A percentile compares a stretch with the other conserved stretches of the same genome.
Evolutionary conservation across 768 basidiomycete genomes (phyloP).

Genomic region (Daedaleopsis sinensis): DNA sequence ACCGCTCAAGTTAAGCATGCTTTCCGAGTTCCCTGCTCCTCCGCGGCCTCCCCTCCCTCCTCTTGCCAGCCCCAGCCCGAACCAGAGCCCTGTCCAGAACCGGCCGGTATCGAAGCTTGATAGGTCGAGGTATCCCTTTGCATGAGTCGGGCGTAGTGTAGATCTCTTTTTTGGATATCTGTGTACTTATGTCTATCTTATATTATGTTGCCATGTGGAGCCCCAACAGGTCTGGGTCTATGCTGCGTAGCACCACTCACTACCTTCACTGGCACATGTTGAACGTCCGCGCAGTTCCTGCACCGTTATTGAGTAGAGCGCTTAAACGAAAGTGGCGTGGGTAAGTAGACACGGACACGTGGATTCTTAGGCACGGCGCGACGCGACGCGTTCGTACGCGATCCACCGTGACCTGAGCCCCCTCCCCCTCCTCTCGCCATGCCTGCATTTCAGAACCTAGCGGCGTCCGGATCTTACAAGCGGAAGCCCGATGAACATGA

Average conservation of each 20-base stretch:
- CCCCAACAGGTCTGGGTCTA: no score
- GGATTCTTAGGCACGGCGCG: constrained; percentile 15
- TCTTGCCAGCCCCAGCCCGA: constrained; percentile 15
- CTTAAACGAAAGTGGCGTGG: neutral
- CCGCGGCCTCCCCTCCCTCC: constrained; percentile 24
- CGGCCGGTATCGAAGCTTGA: constrained; percentile 30
- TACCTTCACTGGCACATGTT: neutral
- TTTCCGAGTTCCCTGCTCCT: constrained; percentile 39
- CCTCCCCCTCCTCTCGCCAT: constrained; percentile 4
- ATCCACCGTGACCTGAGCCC: neutral
- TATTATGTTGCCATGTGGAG: no score
- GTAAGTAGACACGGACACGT: constrained; percentile 16
- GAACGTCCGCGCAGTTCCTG: no score
- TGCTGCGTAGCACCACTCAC: no score
- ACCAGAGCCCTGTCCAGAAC: constrained; percentile 6
- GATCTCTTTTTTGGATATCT: neutral
- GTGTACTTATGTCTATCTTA: constrained; percentile 1
- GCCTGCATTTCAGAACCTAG: constrained; percentile 21
- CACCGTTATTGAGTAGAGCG: neutral
- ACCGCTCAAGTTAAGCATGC: constrained; percentile 21
- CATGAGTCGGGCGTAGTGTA: constrained; percentile 14
- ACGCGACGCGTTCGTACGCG: constrained; percentile 15
- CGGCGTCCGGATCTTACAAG: constrained; percentile 12
- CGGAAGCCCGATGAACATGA: constrained; percentile 27
- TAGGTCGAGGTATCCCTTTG: constrained; percentile 35